These are phyloP conservation scores for Nakazawaea molendinolei DNA, from an alignment of 805 yeast species.

Conservation along the genomic window DNA sequence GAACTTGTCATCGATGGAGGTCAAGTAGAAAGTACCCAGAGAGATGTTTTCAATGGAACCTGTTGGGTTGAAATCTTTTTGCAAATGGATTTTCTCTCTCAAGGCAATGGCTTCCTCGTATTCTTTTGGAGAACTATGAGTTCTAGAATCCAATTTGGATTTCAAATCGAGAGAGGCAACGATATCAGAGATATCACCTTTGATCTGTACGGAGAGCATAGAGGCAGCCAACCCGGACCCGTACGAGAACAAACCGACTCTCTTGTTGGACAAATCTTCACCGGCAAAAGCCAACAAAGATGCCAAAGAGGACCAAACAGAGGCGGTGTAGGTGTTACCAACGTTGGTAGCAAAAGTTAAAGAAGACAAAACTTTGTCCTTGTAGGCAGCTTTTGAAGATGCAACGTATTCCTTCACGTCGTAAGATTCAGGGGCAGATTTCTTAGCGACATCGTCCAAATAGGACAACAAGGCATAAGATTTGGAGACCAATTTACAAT, in stretches of 20 bases:
- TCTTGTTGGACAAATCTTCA: conserved; percentile 70
- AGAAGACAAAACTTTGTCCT: conserved; percentile 71
- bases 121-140: conserved; percentile 62
- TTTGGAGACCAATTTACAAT: conserved; percentile 90
- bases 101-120: conserved; percentile 75
- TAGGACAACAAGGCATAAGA: conserved; percentile 87
- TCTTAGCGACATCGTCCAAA: conserved; percentile 53
- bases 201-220: conserved; percentile 70
- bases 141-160: conserved; percentile 60
- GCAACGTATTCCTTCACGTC: conserved; percentile 85
- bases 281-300: conserved; percentile 76
- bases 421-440: conserved; percentile 52
- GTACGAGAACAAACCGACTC: conserved; percentile 90
- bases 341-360: conserved; percentile 88
- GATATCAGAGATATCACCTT: conserved; percentile 72
- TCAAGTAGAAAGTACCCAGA: conserved; percentile 77
- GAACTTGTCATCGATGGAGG: conserved; percentile 78
- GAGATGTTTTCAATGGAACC: conserved; percentile 71
- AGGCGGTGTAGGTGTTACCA: conserved; percentile 97
- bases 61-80: conserved; percentile 70
- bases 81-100: conserved; percentile 86
- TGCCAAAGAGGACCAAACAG: conserved; percentile 80
- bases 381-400: conserved; percentile 61
- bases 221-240: conserved; percentile 98
- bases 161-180: conserved; percentile 61